Evolutionary conservation across 805 yeast species (phyloP), one percentile per base, ranked within the genome.

Genomic region (Yarrowia sp.): DNA sequence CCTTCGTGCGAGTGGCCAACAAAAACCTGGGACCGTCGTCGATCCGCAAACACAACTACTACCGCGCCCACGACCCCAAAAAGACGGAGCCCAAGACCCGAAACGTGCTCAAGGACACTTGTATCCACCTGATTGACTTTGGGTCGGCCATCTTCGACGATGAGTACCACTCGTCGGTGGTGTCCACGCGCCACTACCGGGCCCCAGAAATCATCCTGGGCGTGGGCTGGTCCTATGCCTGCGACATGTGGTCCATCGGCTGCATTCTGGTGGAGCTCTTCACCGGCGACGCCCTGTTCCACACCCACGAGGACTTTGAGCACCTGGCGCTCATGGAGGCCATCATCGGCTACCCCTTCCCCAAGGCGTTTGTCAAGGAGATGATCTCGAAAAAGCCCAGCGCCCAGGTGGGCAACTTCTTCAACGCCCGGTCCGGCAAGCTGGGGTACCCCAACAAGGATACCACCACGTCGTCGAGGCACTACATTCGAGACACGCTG

Each of bases 201-300:
- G 99, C 99, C 0, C 99, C 99, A 0, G 99, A 95, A 77, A 92
- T 95, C 71, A 92, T 94, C 1, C 79, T 95, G 40, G 97, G 97
- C 1, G 83, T 86, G n/a, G 97, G 98, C 19, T 95, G 99, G 98
- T 90, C 97, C 8, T 92, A 85, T 74, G 97, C 98, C 0, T 94
- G 98, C 77, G 99, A 95, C 77, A 82, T 94, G 80, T 95, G 99
- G 99, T 91, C 97, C 0, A 83, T 95, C 53, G 99, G 97, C 0
- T 94, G 98, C 77, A 91, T 95, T 15, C 79, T 95, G 43, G 93
- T 92, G 10, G 99, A 95, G 79, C 79, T 95, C 63, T 88, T 91
- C 46, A 91, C 96, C 19, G 99, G 99, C 36, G 97, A 92, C 75
- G 97, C 98, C 0, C 80, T 95, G 32, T 95, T 94, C 79, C 92